phyloP scores from a whole-genome alignment of 139 green algal genomes.

The Trebouxia sp. region DNA sequence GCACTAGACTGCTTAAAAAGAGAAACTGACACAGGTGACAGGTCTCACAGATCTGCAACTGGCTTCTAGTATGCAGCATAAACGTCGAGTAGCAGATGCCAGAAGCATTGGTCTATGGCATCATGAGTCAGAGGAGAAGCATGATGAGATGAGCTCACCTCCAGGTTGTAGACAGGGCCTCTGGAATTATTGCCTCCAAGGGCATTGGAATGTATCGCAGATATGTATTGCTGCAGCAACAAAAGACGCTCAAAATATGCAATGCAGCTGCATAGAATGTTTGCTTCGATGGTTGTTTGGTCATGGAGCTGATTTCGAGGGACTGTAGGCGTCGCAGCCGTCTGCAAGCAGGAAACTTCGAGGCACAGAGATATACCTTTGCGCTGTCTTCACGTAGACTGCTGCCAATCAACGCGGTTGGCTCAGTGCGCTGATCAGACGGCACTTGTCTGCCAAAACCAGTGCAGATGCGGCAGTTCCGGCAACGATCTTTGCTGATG shows the following conservation, averaged over 20 bases:
- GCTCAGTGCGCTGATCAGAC: slow-evolving; percentile 1
- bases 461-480: neutral
- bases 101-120: too few relatives aligned
- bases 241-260: too few relatives aligned
- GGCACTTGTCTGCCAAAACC: slow-evolving; percentile 8
- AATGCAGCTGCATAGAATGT: too few relatives aligned
- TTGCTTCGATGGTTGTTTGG: neutral
- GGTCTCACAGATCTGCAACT: too few relatives aligned
- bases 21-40: too few relatives aligned
- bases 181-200: neutral
- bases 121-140: too few relatives aligned
- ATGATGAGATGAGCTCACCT: too few relatives aligned
- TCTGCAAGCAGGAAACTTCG: neutral
- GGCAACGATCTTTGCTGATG: neutral
- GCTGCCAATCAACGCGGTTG: neutral
- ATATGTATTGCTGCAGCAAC: slow-evolving; percentile 24
- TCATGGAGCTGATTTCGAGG: too few relatives aligned
- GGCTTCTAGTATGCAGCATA: too few relatives aligned
- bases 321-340: neutral
- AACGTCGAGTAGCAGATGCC: too few relatives aligned
- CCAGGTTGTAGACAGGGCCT: slow-evolving; percentile 1
- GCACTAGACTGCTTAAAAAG: too few relatives aligned
- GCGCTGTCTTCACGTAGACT: neutral
- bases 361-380: neutral
- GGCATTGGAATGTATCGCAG: neutral